Percentiles rank a stretch among this genome's conserved stretches.
These are phyloP conservation scores for Arthroderma sp. DNA, from an alignment of 2,329 filamentous ascomycete species.

Conservation along the genomic window DNA sequence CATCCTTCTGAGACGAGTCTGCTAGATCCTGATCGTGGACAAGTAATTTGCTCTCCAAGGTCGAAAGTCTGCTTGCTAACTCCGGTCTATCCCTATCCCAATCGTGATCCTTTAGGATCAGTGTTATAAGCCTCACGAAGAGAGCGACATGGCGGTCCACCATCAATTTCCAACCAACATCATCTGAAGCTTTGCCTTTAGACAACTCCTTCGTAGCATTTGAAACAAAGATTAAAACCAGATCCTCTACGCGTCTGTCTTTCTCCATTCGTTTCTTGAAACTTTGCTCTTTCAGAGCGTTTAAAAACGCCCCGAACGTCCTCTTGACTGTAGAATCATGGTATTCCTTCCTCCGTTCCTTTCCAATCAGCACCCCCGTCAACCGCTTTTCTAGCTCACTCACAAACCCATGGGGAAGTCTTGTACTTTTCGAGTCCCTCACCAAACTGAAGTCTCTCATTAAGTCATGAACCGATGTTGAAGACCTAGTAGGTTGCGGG, in stretches of 20 bases:
- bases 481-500: conserved; percentile 54
- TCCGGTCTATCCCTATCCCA: conserved; percentile 78
- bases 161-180: conserved; percentile 81
- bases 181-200: conserved; percentile 60
- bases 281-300: conserved; percentile 73
- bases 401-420: conserved; percentile 60
- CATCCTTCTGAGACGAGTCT: conserved; percentile 44
- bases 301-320: conserved; percentile 89
- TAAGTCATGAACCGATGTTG: conserved; percentile 63
- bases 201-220: conserved; percentile 82
- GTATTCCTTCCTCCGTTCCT: conserved; percentile 74
- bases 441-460: conserved; percentile 72
- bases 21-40: conserved; percentile 85
- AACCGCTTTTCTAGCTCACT: conserved; percentile 62
- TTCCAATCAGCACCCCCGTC: conserved; percentile 66
- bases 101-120: conserved; percentile 68
- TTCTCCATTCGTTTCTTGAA: conserved; percentile 90
- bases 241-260: conserved; percentile 79
- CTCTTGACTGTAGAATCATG: conserved; percentile 83
- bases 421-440: conserved; percentile 55
- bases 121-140: conserved; percentile 75
- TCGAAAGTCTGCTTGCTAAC: conserved; percentile 61
- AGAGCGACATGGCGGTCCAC: conserved; percentile 90
- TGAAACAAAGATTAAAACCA: conserved; percentile 93
- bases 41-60: conserved; percentile 83